Conservation (phyloP, 2,329 filamentous ascomycete species). For the Aschersonia sp. region DNA sequence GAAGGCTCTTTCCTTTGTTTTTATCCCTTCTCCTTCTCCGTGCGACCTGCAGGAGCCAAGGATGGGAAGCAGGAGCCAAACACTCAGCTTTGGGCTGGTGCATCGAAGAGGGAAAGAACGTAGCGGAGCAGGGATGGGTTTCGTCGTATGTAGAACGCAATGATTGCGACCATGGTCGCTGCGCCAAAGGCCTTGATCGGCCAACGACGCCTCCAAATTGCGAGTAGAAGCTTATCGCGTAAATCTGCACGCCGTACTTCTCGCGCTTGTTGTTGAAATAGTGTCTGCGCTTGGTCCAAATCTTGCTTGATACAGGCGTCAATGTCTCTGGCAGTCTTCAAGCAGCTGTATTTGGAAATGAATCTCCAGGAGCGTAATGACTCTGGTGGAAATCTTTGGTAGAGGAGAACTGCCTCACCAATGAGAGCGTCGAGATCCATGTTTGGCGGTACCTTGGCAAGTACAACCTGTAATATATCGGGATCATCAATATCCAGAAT, state of each 20-base stretch:
- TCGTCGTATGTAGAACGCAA: slow-evolving; percentile 54
- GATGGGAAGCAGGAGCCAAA: neutral
- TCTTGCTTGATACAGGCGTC: slow-evolving; percentile 37
- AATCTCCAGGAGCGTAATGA: slow-evolving; percentile 54
- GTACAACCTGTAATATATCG: slow-evolving; percentile 79
- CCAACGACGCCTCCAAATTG: slow-evolving; percentile 50
- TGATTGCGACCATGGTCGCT: slow-evolving; percentile 50
- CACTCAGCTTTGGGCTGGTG: neutral
- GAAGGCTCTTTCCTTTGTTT: neutral
- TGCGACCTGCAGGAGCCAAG: neutral
- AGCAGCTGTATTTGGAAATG: slow-evolving; percentile 62
- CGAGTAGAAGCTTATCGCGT: slow-evolving; percentile 12
- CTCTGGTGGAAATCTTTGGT: slow-evolving; percentile 55
- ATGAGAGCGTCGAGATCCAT: slow-evolving; percentile 73
- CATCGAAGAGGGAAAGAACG: slow-evolving; percentile 12
- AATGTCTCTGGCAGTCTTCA: slow-evolving; percentile 62
- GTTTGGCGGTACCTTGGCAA: slow-evolving; percentile 73
- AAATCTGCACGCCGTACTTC: slow-evolving; percentile 56
- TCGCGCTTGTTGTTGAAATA: slow-evolving; percentile 56
- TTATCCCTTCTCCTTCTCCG: neutral
- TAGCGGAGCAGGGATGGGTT: slow-evolving; percentile 18
- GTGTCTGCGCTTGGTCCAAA: slow-evolving; percentile 47
- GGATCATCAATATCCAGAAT: slow-evolving; percentile 85
- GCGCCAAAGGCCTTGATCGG: slow-evolving; percentile 47
- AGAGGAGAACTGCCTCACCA: slow-evolving; percentile 46